phyloP scores from a whole-genome alignment of 176 grass and related monocot species.

The Tuctoria greenei region DNA sequence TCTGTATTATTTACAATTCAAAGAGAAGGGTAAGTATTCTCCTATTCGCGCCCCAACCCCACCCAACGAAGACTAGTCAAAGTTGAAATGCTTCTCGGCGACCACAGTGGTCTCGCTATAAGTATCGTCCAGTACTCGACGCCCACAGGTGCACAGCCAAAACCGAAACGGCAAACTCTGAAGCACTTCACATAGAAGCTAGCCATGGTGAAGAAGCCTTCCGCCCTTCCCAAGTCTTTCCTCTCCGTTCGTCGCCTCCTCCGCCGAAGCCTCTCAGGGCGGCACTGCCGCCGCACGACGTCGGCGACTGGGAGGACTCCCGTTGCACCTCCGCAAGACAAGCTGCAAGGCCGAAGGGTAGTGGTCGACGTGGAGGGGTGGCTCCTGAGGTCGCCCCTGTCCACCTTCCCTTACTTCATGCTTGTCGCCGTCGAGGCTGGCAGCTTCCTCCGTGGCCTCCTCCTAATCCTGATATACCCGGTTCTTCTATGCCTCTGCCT shows the following conservation, averaged over 20 bases:
- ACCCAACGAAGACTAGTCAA: constrained; percentile 40
- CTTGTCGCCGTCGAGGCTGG: constrained; percentile 81
- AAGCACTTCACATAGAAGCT: background rate
- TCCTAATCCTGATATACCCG: constrained; percentile 52
- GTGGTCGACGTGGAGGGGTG: constrained; percentile 65
- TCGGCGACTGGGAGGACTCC: background rate
- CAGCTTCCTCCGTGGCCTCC: constrained; percentile 57
- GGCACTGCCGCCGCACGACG: constrained; percentile 16
- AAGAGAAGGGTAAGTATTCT: constrained; percentile 9
- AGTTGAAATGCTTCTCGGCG: background rate
- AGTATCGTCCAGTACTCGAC: background rate
- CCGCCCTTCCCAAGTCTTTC: constrained; percentile 42
- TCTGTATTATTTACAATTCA: no score
- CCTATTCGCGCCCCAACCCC: constrained; percentile 32
- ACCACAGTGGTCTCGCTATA: constrained; percentile 13
- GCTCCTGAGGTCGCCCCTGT: constrained; percentile 52
- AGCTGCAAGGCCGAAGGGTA: constrained; percentile 37
- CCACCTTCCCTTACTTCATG: constrained; percentile 87
- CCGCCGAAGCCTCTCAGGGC: constrained; percentile 30
- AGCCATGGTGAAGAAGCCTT: constrained; percentile 45
- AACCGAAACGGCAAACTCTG: background rate
- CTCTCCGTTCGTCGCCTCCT: constrained; percentile 48
- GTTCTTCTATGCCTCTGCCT: constrained; percentile 17
- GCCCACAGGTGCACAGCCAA: background rate
- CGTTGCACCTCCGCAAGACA: constrained; percentile 8